Evolutionary conservation across 768 basidiomycete genomes (phyloP), one percentile per base, ranked within the genome.

Genomic region (Crepidotus variabilis): DNA sequence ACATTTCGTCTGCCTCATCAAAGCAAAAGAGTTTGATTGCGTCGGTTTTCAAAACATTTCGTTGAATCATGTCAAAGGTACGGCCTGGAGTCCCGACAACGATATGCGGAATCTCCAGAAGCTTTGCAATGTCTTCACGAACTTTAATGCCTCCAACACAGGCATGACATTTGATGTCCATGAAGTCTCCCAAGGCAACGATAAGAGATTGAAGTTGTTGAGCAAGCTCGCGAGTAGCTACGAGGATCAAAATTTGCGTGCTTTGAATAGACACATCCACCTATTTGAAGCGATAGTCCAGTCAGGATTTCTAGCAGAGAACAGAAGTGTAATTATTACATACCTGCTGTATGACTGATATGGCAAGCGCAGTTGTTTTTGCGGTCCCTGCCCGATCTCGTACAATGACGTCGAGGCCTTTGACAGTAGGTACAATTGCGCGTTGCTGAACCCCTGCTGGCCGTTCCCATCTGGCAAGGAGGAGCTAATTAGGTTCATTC

Each of bases 351-450:
- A 99, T 86, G 69, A 98, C 96, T 55, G 95, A 96, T 67, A 99
- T 89, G 70, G 92, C 93, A 79, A 98, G 98, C 16, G 96, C 98
- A 56, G 95, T 96, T 52, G 96, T 98, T 80, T 98, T 99, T 70
- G 96, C 96, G 57, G 96, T 98, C 62, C 96, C 97, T 33, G 96
- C 98, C 79, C 98, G 96, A 62, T 96, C 96, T 72, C 94, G 95
- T 55, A 94, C 95, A 65, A 98, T 97, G 65, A 96, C 94, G 81
- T 98, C 96, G 81, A 94, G 93, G 36, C 93, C 94, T 72, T 94
- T 94, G 65, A 2, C 28, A 22, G 24, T 8, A 4, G 28, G 28
- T 8, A 28, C 3, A 4, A 28, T 28, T 3, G 28, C 28, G 28
- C 28, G 28, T 28, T 28, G 28, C 28, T 28, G 28, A 8, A 28